Base-by-base conservation (phyloP, 2,329 filamentous ascomycete genomes). In the Pseudogymnoascus sp. region DNA sequence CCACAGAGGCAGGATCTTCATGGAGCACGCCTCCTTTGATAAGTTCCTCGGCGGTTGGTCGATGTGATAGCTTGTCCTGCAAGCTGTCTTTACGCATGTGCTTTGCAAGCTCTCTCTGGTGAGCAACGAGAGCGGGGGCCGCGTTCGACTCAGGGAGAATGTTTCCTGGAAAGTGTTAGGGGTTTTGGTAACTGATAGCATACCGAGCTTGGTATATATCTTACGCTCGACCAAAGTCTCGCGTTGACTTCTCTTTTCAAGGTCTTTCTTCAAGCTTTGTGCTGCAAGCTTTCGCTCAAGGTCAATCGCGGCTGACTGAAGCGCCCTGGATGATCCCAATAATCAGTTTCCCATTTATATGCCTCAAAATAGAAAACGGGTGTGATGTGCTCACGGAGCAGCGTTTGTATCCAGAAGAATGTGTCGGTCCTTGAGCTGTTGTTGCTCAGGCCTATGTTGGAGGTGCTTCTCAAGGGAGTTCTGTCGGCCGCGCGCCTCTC, bases 41-140 rank as follows among this genome's bases (percentile, higher is more conserved):
- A 66, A 96, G 79, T 61, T 88, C 82, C 68, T 92, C 90, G 10
- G 90, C 88, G 37, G 84, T 81, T 1, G 93, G 93, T 19, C 93
- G 83, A 70, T 88, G 82, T 71, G 88, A 84, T 66, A 97, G 86
- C 75, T 93, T 93, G 72, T 96, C 91, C 75, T 96, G 95, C 66
- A 97, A 81, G 63, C 83, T 88, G 75, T 96, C 90, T 65, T 86
- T 89, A 13, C 89, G 85, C 92, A 97, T 96, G 75, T 91, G 88
- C 74, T 87, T 91, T 76, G 92, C 86, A 44, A 97, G 86, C 79
- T 96, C 90, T 72, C 84, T 88, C 75, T 95, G 91, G 66, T 91
- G 86, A 63, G 88, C 91, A 72, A 88, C 86, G 62, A 97, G 80
- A 2, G 88, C 83, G 0, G 93, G 92, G 0, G 92, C 91, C 16